These are phyloP conservation scores for Neocallimastix lanati DNA, from an alignment of 192 early-diverging fungal species.

Conservation along the genomic window DNA sequence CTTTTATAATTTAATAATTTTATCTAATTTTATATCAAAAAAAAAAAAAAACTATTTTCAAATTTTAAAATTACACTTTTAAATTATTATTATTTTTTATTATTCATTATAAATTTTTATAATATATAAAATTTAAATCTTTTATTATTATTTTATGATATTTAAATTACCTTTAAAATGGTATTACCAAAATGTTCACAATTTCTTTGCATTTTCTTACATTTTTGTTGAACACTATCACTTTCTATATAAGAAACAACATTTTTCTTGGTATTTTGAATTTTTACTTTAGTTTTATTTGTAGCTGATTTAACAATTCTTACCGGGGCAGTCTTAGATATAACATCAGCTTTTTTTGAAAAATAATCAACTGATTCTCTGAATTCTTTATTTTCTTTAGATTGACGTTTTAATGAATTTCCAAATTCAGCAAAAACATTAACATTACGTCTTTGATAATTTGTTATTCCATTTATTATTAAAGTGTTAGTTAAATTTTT, in stretches of 20 bases:
- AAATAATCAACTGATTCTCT: slow-evolving; percentile 81
- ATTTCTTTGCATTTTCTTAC: background rate
- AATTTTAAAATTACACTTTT: too few species aligned
- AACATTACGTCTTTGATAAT: background rate
- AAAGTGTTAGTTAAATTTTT: background rate
- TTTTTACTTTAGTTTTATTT: background rate
- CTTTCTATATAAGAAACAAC: background rate
- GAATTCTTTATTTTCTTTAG: slow-evolving; percentile 86
- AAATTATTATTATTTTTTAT: too few species aligned
- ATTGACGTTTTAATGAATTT: slow-evolving; percentile 79
- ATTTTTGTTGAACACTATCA: background rate
- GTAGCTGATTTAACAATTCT: background rate
- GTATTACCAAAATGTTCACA: background rate
- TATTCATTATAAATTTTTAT: too few species aligned
- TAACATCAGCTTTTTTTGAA: slow-evolving; percentile 57
- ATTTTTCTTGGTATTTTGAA: background rate
- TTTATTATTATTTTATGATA: too few species aligned
- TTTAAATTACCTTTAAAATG: background rate
- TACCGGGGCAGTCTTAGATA: slow-evolving; percentile 45
- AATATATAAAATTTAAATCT: too few species aligned
- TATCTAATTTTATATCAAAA: too few species aligned
- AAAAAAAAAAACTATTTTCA: too few species aligned
- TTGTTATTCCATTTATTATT: background rate
- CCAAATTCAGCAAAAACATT: slow-evolving; percentile 61
- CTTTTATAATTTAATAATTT: too few species aligned